Evolutionary conservation across 2,329 filamentous ascomycete genomes (phyloP).

Genomic region (Xylaria arbuscula): DNA sequence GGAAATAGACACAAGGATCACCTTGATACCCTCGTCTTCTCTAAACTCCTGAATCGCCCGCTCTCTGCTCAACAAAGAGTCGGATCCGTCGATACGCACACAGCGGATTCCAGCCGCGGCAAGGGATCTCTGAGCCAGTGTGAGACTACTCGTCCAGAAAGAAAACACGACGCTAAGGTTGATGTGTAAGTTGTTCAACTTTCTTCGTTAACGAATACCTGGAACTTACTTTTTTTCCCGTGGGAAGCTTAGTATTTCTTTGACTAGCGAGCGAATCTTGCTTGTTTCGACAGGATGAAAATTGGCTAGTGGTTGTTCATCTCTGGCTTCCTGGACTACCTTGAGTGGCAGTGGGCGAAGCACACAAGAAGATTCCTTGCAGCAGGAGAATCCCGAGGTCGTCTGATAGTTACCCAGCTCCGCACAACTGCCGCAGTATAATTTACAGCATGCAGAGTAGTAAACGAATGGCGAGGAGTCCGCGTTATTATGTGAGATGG

Average conservation of each 20-base stretch:
- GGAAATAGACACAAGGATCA: slow-evolving; percentile 19
- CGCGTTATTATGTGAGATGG: too few relatives aligned
- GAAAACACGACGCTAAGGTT: slow-evolving; percentile 17
- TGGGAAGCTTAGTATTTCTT: slow-evolving; percentile 2
- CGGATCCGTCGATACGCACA: slow-evolving; percentile 17
- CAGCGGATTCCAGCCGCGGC: slow-evolving; percentile 3
- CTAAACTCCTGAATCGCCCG: slow-evolving; percentile 5
- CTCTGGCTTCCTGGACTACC: too few relatives aligned
- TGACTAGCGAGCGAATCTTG: slow-evolving; percentile 13
- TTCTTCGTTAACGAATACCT: not conserved
- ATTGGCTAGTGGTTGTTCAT: too few relatives aligned
- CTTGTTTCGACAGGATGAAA: too few relatives aligned
- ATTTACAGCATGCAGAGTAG: too few relatives aligned
- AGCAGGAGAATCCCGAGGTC: too few relatives aligned
- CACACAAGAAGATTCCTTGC: too few relatives aligned
- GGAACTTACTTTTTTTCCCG: slow-evolving; percentile 14
- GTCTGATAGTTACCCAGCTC: too few relatives aligned
- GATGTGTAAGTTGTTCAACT: slow-evolving; percentile 7
- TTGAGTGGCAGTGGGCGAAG: too few relatives aligned
- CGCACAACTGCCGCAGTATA: too few relatives aligned
- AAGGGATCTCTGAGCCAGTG: slow-evolving; percentile 11
- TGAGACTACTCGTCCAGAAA: slow-evolving; percentile 16
- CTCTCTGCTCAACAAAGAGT: not conserved
- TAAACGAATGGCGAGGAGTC: too few relatives aligned
- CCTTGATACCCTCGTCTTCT: slow-evolving; percentile 15